Base-by-base conservation (phyloP, 2,329 filamentous ascomycete genomes). In the Apiospora saccharicola region DNA sequence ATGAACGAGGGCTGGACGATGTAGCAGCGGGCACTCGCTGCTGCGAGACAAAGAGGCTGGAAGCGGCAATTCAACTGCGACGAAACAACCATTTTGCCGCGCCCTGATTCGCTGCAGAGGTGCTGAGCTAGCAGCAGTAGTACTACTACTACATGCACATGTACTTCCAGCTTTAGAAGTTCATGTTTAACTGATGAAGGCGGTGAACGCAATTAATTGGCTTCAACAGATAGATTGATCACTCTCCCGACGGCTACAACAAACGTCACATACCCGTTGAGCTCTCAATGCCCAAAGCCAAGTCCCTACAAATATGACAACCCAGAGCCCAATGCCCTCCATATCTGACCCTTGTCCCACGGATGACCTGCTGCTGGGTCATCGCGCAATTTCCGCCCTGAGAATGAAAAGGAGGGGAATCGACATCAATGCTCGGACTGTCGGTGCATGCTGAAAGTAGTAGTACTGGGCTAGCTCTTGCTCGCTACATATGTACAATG, bases 11-110 rank as follows among this genome's bases (percentile, higher is more conserved):
- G 41, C 44, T 68, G 37, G 64, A 67, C 6, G 19, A 3, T 24
- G n/a, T n/a, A 10, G 46, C 46, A 19, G 7, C 22, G 44, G 22
- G 44, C 44, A 43, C 41, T 43, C 41, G 13, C 13, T 19, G 44
- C 44, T 6, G 43, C 44, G 30, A 37, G 57, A 44, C 64, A 68
- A 30, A 64, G 57, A 64, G 57, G 34, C 57, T 64, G 57, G 57
- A 64, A 24, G 16, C 57, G 57, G 57, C 57, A 64, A 64, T 41
- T 64, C 30, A 4, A 12, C 30, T 37, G 30, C 30, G 4, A 61
- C 53, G 19, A 22, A 37, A 61, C 14, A 41, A 19, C 34, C 57
- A n/a, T 64, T 64, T 64, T 10, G 34, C 22, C 2, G 34, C 22
- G 4, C 57, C 10, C 34, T 64, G 34, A 64, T 64, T 64, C 30